Conservation (phyloP, 495 filamentous ascomycete species). For the Sphaerosporella brunnea region DNA sequence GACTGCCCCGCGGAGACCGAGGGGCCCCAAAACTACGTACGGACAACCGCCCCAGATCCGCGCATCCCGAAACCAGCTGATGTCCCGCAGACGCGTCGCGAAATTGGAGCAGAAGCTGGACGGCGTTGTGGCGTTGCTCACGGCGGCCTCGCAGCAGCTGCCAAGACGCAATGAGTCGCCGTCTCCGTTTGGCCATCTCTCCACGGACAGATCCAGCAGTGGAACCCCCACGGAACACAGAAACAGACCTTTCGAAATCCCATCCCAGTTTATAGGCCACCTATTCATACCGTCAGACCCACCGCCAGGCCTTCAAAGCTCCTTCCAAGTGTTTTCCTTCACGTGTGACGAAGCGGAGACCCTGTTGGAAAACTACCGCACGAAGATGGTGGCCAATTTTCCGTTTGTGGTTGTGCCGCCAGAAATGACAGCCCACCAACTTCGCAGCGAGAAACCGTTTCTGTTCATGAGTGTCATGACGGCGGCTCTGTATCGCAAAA, state of each 20-base stretch:
- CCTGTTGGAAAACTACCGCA: slow-evolving; percentile 12
- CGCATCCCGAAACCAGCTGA: not conserved
- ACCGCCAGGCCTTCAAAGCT: not conserved
- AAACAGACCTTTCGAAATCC: not conserved
- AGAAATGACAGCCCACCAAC: slow-evolving; percentile 7
- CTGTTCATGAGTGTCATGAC: slow-evolving; percentile 21
- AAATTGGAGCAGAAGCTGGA: slow-evolving; percentile 27
- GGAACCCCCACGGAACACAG: not conserved
- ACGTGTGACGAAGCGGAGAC: not conserved
- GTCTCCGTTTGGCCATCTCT: not conserved
- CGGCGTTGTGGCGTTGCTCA: slow-evolving; percentile 23
- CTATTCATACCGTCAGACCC: not conserved
- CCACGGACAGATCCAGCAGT: not conserved
- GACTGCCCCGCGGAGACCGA: not conserved
- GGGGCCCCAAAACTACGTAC: not conserved
- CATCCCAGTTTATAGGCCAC: not conserved
- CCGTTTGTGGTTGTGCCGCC: slow-evolving; percentile 20
- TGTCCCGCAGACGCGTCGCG: slow-evolving; percentile 16
- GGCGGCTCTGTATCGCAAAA: slow-evolving; percentile 12
- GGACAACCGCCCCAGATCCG: not conserved
- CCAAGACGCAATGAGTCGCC: slow-evolving; percentile 9
- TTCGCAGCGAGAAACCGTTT: slow-evolving; percentile 15
- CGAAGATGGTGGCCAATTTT: slow-evolving; percentile 14
- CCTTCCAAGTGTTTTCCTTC: not conserved
- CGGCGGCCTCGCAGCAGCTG: slow-evolving; percentile 14